Base-by-base conservation (phyloP, 164 flowering plant species). In the Nymphaea thermarum region DNA sequence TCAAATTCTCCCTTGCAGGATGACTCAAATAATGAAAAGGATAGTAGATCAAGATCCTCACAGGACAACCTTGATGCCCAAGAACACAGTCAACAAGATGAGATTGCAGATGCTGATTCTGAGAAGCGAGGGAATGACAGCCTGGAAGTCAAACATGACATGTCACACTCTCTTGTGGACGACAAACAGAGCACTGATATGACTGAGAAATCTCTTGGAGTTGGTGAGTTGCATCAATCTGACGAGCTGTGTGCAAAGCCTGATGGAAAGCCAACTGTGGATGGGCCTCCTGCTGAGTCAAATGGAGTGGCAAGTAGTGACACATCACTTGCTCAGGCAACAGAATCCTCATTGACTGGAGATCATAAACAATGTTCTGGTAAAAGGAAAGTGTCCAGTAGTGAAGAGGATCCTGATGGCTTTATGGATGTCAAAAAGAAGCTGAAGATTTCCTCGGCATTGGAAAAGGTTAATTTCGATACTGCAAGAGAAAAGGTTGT, bases 1-100 rank as follows among this genome's bases (percentile, higher is more conserved):
- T 76, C 82, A 5, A 86, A 81, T 60, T 61, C 77, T 5, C 67
- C 79, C 44, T 51, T 62, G 16, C 68, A 57, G 47, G 87, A 82
- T 17, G 80, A 76, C 17, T 70, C 79, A 43, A 64, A 74, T 65
- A 17, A 53, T 1, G 77, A 44, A 60, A 75, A 74, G 66, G 78
- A 70, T 68, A 55, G 71, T 11, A 83, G 73, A 66, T 63, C 68
- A 42, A 83, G 79, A 51, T 67, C 77, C 18, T 71, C 77, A 4
- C 18, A 63, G 18, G 80, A 70, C 62, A 82, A 77, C 45, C 71
- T 68, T 11, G 17, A 51, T 43, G 64, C 60, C 60, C 80, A 57
- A n/a, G 73, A 61, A 2, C 72, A 47, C 44, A 41, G 60, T 43
- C 72, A 59, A 55, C 43, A 71, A 51, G 80, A 65, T 71, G 79